Conservation (phyloP, 2,329 filamentous ascomycete species). For the Nemania sp. region DNA sequence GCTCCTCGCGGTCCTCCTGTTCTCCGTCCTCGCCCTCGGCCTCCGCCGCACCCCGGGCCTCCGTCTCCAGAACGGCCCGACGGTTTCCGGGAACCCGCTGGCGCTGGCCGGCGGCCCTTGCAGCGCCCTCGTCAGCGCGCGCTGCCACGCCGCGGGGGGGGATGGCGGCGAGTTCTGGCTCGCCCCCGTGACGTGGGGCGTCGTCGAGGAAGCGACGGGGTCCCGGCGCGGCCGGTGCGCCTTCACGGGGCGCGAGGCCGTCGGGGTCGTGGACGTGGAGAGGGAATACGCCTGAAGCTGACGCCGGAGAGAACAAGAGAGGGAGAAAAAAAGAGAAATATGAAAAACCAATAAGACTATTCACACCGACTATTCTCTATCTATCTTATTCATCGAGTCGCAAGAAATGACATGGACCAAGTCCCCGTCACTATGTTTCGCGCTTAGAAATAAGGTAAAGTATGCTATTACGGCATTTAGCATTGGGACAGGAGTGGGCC, state of each 20-base stretch:
- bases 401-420: too few species aligned
- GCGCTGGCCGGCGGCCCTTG: conserved; percentile 52
- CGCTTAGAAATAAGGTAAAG: too few species aligned
- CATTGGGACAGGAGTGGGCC: not conserved
- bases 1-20: conserved; percentile 46
- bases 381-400: too few species aligned
- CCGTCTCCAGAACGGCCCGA: conserved; percentile 45
- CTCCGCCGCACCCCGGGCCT: conserved; percentile 46
- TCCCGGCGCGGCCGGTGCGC: conserved; percentile 49
- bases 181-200: conserved; percentile 51
- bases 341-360: too few species aligned
- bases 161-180: conserved; percentile 42
- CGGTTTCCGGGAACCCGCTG: conserved; percentile 53
- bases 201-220: conserved; percentile 47
- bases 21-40: conserved; percentile 46
- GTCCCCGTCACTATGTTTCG: too few species aligned
- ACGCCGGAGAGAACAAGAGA: not conserved
- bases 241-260: conserved; percentile 44
- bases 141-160: conserved; percentile 48
- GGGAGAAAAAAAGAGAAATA: not conserved
- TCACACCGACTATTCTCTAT: too few species aligned
- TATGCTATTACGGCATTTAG: not conserved
- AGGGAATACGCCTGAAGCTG: conserved; percentile 44
- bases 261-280: conserved; percentile 42
- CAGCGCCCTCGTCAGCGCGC: conserved; percentile 56